phyloP scores from a whole-genome alignment of 2,329 filamentous ascomycete species.

The Botrytis deweyae region DNA sequence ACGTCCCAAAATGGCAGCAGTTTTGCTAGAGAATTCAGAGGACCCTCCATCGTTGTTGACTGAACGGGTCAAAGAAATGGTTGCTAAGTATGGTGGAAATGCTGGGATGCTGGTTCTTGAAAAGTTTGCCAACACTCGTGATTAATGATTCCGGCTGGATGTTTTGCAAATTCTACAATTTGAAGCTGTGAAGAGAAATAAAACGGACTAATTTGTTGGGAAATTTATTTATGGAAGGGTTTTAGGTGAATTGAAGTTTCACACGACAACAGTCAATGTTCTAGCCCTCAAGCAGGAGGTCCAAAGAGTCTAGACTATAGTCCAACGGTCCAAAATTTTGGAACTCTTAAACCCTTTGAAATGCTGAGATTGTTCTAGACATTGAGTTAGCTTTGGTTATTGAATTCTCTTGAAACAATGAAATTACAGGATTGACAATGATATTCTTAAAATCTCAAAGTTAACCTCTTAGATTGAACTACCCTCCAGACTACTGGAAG shows the following conservation, averaged over 20 bases:
- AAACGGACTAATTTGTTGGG: neutral
- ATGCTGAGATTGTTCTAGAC: neutral
- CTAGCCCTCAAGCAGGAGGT: neutral
- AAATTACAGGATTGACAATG: neutral
- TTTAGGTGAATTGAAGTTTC: neutral
- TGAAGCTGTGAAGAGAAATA: no score
- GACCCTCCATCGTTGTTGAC: neutral
- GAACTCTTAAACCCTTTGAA: rapidly evolving
- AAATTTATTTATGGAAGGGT: neutral
- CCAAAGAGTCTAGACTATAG: no score
- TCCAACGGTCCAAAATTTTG: neutral
- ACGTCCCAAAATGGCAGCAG: neutral
- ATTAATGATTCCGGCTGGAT: neutral
- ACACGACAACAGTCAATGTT: neutral
- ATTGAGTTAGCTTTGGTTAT: neutral
- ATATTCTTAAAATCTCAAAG: rapidly evolving
- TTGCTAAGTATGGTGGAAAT: neutral
- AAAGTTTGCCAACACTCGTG: neutral
- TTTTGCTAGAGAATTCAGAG: neutral
- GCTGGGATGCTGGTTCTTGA: neutral
- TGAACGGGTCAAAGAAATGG: no score
- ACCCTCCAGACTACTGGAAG: neutral
- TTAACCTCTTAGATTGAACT: neutral
- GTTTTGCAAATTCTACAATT: neutral
- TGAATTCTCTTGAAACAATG: rapidly evolving